Evolutionary conservation across 768 basidiomycete species (phyloP).

Genomic region (Boletus patriciae): DNA sequence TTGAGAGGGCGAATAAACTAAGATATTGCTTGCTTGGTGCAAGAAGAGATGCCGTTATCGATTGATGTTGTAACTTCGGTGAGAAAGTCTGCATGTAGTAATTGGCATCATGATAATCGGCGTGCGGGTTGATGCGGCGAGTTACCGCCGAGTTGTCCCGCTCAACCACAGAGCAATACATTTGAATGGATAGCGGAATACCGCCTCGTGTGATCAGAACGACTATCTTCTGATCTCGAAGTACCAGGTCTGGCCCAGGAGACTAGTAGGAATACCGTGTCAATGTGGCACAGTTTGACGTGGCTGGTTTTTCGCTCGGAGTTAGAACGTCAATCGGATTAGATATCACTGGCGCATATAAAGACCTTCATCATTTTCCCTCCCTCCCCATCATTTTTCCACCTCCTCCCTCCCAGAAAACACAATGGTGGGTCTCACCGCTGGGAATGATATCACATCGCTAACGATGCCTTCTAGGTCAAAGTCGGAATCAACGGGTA

Average conservation of each 20-base stretch:
- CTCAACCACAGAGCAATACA: background rate
- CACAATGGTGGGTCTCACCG: slow-evolving; percentile 27
- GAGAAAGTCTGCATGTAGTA: background rate
- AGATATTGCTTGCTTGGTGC: background rate
- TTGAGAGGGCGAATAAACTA: background rate
- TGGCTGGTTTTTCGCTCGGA: slow-evolving; percentile 24
- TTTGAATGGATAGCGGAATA: background rate
- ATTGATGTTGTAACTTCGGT: background rate
- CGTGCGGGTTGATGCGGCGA: background rate
- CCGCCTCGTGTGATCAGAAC: background rate
- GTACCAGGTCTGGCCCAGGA: too few species aligned
- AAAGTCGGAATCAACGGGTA: slow-evolving; percentile 98
- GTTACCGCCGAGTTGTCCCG: slow-evolving; percentile 13
- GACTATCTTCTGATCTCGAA: too few species aligned
- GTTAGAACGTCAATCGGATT: slow-evolving; percentile 25
- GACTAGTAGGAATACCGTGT: too few species aligned
- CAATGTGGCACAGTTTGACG: slow-evolving; percentile 13
- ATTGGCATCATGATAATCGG: background rate
- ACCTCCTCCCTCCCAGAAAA: slow-evolving; percentile 6
- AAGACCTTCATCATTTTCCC: slow-evolving; percentile 10
- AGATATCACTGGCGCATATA: slow-evolving; percentile 28
- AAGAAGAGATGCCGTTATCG: background rate
- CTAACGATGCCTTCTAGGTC: slow-evolving; percentile 41
- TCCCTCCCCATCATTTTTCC: background rate
- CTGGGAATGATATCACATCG: background rate